Conservation (phyloP, 306 rosid genomes). For the Alnus glutinosa region DNA sequence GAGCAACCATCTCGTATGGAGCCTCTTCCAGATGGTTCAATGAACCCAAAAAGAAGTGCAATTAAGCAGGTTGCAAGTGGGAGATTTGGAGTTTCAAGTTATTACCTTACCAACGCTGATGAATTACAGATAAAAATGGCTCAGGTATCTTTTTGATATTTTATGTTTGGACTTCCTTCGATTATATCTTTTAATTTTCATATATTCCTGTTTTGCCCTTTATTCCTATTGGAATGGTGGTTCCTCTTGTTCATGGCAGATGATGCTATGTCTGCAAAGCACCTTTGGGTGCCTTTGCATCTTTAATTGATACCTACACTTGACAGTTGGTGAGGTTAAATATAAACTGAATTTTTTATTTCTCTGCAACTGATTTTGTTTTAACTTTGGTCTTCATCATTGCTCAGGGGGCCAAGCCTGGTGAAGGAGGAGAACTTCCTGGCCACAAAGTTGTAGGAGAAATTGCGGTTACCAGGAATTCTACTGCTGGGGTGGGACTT, state of each 20-base stretch:
- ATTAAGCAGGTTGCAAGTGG: conserved; percentile 99
- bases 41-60: conserved; percentile 92
- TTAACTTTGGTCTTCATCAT: conserved; percentile 32
- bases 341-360: conserved; percentile 14
- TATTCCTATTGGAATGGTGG: conserved; percentile 41
- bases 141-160: conserved; percentile 60
- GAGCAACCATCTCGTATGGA: conserved; percentile 99
- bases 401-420: conserved; percentile 96
- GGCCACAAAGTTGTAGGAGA: conserved; percentile 98
- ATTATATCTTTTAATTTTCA: conserved; percentile 12
- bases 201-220: conserved; percentile 27
- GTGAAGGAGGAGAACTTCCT: conserved; percentile 99
- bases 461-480: conserved; percentile 90
- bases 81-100: conserved; percentile 98
- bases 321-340: conserved; percentile 49
- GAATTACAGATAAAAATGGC: conserved; percentile 99
- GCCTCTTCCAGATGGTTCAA: conserved; percentile 88
- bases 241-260: conserved; percentile 57
- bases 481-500: conserved; percentile 98
- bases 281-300: conserved; percentile 62
- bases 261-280: conserved; percentile 60
- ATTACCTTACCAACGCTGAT: conserved; percentile 94
- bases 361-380: conserved; percentile 23
- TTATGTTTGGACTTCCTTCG: not conserved
- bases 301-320: conserved; percentile 46